Conservation (phyloP, 2,329 filamentous ascomycete species). For the Arthrinium phaeospermum region DNA sequence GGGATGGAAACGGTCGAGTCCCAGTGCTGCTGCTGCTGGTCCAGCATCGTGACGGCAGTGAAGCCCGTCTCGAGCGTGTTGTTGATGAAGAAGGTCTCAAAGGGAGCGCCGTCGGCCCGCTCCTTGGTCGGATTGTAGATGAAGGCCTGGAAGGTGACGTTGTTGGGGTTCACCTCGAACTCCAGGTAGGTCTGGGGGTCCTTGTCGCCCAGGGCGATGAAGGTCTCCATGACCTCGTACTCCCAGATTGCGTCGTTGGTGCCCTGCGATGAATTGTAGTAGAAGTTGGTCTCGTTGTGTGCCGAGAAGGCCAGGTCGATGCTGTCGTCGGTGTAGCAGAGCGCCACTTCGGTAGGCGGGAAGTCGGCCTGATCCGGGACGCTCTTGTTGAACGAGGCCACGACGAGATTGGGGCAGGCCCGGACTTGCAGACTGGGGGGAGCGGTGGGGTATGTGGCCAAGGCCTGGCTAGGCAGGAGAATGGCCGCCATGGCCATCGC, state of each 20-base stretch:
- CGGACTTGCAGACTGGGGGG: slow-evolving; percentile 44
- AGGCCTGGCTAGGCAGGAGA: neutral
- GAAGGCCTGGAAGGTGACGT: slow-evolving; percentile 56
- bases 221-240: slow-evolving; percentile 58
- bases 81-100: slow-evolving; percentile 50
- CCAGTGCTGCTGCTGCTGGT: slow-evolving; percentile 46
- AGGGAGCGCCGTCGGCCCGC: slow-evolving; percentile 45
- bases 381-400: slow-evolving; percentile 46
- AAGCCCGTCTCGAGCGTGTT: slow-evolving; percentile 49
- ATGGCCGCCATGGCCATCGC: neutral
- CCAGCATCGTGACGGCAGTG: slow-evolving; percentile 45
- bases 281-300: slow-evolving; percentile 52
- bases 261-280: slow-evolving; percentile 47
- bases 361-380: slow-evolving; percentile 49
- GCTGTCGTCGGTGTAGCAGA: slow-evolving; percentile 51
- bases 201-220: slow-evolving; percentile 50
- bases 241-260: slow-evolving; percentile 54
- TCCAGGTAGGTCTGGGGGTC: slow-evolving; percentile 57
- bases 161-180: slow-evolving; percentile 57
- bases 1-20: slow-evolving; percentile 48
- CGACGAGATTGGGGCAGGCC: slow-evolving; percentile 43
- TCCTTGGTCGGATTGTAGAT: slow-evolving; percentile 57
- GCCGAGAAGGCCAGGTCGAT: slow-evolving; percentile 52
- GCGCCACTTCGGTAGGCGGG: slow-evolving; percentile 50
- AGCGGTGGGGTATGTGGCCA: slow-evolving; percentile 15